Base-by-base conservation (phyloP, 1,284 basidiomycete species). In the Earliella scabrosa region DNA sequence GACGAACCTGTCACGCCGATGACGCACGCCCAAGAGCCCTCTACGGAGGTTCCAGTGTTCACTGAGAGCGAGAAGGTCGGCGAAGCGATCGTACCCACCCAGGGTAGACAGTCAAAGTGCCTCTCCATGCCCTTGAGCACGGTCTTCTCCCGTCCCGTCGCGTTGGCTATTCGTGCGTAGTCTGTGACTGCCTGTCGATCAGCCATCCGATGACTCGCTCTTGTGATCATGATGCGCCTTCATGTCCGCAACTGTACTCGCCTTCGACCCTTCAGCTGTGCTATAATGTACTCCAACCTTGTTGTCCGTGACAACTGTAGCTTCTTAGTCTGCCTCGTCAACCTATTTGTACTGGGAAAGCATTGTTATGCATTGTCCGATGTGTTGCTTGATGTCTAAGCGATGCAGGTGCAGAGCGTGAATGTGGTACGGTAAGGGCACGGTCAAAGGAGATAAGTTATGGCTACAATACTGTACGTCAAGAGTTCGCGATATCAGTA, bases 1-100 rank as follows among this genome's bases (percentile, higher is more conserved):
- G 45, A 50, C 2, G 61, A 57, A 10, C 63, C 59, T 3, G 43
- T 59, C 51, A 66, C 65, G 8, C 65, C 65, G 2, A 51, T 32
- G 18, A 63, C 53, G 13, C 40, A 52, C 24, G 60, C 63, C 6
- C 55, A 63, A 40, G 60, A 58, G 20, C 31, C 57, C 9, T 43
- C 45, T 9, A 45, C 47, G 27, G 24, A 63, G 8, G 56, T 66
- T 4, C 63, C 65, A 4, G 58, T 54, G 16, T 21, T 63, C n/a
- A 20, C 41, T 23, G 54, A 56, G 4, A 54, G 43, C 4, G 59
- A 61, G 57, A 49, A 51, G 38, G 44, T 65, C 18, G 59, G 58
- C 14, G 38, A 45, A 16, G 23, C 13, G 18, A 11, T 56, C 43
- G 31, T 40, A 27, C 38, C 44, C 0, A 14, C 38, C 21, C 11